Percentiles rank a stretch among this genome's conserved stretches.
Conservation (phyloP, 2,329 filamentous ascomycete species). For the Colletotrichum gloeosporioides region DNA sequence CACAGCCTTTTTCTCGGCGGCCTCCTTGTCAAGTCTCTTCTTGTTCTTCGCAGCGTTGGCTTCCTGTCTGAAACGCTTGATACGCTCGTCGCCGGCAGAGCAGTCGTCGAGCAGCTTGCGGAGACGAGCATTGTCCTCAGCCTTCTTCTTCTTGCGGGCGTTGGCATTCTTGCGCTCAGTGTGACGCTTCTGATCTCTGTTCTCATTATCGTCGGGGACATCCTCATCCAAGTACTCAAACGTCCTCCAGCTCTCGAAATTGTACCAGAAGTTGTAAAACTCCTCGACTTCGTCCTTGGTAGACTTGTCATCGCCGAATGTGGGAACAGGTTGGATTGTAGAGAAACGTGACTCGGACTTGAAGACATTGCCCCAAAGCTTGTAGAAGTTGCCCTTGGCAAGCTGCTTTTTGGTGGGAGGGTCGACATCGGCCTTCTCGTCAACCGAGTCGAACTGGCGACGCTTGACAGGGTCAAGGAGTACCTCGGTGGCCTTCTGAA, state of each 20-base stretch:
- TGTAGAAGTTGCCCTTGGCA: constrained; percentile 84
- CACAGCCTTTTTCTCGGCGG: constrained; percentile 82
- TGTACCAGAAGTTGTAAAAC: constrained; percentile 99
- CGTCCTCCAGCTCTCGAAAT: constrained; percentile 96
- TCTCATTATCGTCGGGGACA: constrained; percentile 98
- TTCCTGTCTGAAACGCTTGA: constrained; percentile 95
- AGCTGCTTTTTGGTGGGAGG: constrained; percentile 91
- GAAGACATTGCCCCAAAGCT: constrained; percentile 90
- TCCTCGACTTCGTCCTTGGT: constrained; percentile 88
- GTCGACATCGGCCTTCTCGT: constrained; percentile 91
- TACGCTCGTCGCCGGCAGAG: constrained; percentile 86
- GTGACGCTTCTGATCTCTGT: constrained; percentile 98
- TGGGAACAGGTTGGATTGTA: constrained; percentile 85
- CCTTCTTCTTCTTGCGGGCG: constrained; percentile 99
- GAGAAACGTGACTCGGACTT: constrained; percentile 93
- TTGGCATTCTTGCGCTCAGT: constrained; percentile 98
- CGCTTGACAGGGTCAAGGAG: constrained; percentile 91
- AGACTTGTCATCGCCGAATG: constrained; percentile 83
- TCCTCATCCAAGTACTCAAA: constrained; percentile 99
- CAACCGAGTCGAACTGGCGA: constrained; percentile 95
- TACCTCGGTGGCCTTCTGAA: constrained; percentile 96
- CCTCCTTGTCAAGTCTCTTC: constrained; percentile 89
- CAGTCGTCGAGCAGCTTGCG: constrained; percentile 89
- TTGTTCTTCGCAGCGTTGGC: constrained; percentile 96
- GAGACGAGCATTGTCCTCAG: constrained; percentile 91